Evolutionary conservation across 805 yeast genomes (phyloP).

Genomic region (Saccharomycopsis sp.): DNA sequence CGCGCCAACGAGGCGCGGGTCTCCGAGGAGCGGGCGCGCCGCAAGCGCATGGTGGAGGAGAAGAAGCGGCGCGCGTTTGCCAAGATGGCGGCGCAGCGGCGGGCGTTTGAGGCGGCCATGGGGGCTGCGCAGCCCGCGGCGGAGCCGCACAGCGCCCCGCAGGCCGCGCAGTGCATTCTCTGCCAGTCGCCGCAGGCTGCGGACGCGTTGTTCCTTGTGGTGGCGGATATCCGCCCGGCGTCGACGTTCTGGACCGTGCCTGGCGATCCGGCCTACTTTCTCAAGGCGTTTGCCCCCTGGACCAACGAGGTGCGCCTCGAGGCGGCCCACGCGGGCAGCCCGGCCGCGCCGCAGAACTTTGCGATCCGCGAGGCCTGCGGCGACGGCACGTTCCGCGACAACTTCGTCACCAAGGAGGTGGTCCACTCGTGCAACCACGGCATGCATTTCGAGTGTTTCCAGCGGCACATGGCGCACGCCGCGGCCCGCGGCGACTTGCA

Average conservation of each 20-base stretch:
- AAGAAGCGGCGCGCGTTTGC: constrained; percentile 11
- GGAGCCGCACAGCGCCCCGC: no score
- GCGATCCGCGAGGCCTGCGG: background rate
- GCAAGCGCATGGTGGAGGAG: no score
- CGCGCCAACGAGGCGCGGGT: background rate
- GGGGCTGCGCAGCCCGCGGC: no score
- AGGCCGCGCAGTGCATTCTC: no score
- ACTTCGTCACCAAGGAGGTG: background rate
- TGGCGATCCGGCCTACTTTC: constrained; percentile 41
- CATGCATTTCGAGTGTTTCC: constrained; percentile 15
- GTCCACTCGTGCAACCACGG: constrained; percentile 17
- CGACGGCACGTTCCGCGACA: background rate
- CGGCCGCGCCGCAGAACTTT: background rate
- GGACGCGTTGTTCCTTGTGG: constrained; percentile 65
- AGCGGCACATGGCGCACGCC: background rate
- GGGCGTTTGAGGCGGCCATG: constrained; percentile 11
- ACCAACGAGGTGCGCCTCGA: constrained; percentile 20
- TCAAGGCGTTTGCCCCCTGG: constrained; percentile 21
- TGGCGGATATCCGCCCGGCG: constrained; percentile 50
- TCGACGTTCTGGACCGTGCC: constrained; percentile 60
- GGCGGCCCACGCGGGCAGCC: background rate
- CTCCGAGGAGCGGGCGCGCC: no score
- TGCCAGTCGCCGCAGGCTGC: constrained; percentile 34
- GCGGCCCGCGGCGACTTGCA: background rate
- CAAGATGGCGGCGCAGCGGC: constrained; percentile 17